phyloP scores from a whole-genome alignment of 805 yeast species.

The Saccharomycopsis fodiens region DNA sequence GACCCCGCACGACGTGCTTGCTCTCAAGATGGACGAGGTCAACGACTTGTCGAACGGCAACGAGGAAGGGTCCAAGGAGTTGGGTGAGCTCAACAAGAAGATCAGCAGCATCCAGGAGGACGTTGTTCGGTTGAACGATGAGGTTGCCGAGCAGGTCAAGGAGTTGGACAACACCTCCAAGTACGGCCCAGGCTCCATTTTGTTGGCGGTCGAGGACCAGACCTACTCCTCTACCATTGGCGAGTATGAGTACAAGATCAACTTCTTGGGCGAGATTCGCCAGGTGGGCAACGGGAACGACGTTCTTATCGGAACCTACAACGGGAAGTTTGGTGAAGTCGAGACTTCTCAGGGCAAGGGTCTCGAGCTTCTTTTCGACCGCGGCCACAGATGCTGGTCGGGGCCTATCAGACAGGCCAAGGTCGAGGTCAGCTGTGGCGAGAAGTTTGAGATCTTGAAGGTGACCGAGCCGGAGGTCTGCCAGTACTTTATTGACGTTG shows the following conservation, averaged over 20 bases:
- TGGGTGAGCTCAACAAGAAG: slow-evolving; percentile 6
- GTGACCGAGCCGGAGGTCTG: slow-evolving; percentile 90
- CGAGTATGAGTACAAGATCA: slow-evolving; percentile 62
- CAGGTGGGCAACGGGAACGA: slow-evolving; percentile 46
- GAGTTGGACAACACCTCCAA: slow-evolving; percentile 22
- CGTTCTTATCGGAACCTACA: slow-evolving; percentile 43
- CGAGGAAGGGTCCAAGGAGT: slow-evolving; percentile 2
- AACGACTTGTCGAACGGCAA: slow-evolving; percentile 16
- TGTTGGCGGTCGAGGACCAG: slow-evolving; percentile 46
- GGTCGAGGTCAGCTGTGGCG: slow-evolving; percentile 63
- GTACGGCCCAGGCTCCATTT: slow-evolving; percentile 58
- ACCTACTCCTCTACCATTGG: slow-evolving; percentile 49
- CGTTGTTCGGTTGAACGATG: slow-evolving; percentile 19
- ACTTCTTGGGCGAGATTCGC: slow-evolving; percentile 46
- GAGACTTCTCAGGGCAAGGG: slow-evolving; percentile 18
- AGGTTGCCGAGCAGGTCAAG: slow-evolving; percentile 18
- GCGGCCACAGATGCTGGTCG: slow-evolving; percentile 88
- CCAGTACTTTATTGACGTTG: slow-evolving; percentile 50
- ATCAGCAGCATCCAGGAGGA: slow-evolving; percentile 16
- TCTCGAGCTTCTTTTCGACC: slow-evolving; percentile 34
- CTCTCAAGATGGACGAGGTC: slow-evolving; percentile 10
- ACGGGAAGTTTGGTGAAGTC: slow-evolving; percentile 9
- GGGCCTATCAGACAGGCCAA: slow-evolving; percentile 77
- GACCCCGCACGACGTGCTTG: slow-evolving; percentile 9
- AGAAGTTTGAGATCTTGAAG: slow-evolving; percentile 41